Conservation (phyloP, 163 green algal genomes). For the Chlorella variabilis region DNA sequence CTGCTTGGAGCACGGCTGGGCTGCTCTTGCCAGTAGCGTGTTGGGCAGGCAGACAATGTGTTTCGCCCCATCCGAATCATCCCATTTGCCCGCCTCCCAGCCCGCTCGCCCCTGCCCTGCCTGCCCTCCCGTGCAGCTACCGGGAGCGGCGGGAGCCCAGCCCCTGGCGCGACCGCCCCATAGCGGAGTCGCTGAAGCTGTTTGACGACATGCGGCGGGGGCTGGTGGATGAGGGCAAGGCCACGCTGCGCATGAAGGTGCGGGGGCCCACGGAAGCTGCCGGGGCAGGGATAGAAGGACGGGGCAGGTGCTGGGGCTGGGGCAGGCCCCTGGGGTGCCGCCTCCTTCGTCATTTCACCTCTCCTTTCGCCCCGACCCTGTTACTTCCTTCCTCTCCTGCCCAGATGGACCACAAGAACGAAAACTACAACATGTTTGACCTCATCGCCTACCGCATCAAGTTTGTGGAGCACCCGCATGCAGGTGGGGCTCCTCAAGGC, state of each 20-base stretch:
- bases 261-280: too few relatives aligned
- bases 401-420: constrained; percentile 93
- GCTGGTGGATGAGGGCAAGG: constrained; percentile 57
- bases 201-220: constrained; percentile 97
- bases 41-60: too few relatives aligned
- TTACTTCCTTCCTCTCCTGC: neutral
- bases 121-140: constrained; percentile 6
- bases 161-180: constrained; percentile 91
- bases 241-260: constrained; percentile 53
- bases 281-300: too few relatives aligned
- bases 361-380: neutral
- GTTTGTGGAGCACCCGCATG: constrained; percentile 76
- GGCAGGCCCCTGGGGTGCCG: too few relatives aligned
- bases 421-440: constrained; percentile 99
- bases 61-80: neutral
- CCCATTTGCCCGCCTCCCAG: too few relatives aligned
- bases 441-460: constrained; percentile 99
- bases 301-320: too few relatives aligned
- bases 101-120: too few relatives aligned
- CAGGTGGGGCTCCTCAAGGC: constrained; percentile 13
- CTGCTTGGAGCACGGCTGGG: too few relatives aligned
- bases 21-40: too few relatives aligned
- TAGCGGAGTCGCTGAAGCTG: constrained; percentile 88
- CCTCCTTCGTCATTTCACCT: too few relatives aligned
- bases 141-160: constrained; percentile 80